These are phyloP conservation scores for Coniochaeta prunicola DNA, from an alignment of 2,329 filamentous ascomycete genomes.

Conservation along the genomic window DNA sequence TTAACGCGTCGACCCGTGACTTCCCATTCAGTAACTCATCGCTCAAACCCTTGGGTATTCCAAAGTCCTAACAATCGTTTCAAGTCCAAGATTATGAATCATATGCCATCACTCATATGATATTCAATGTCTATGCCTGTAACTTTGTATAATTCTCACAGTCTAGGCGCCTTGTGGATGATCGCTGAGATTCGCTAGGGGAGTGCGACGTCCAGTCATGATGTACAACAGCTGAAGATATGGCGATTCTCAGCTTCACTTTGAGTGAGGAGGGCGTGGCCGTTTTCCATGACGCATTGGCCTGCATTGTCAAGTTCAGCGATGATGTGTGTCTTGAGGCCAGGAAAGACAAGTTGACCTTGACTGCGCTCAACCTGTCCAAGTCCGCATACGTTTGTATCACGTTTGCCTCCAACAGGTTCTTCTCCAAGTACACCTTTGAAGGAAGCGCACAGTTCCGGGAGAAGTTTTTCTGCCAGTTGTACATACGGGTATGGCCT, in stretches of 20 bases:
- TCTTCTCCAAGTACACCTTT: constrained; percentile 68
- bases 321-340: constrained; percentile 73
- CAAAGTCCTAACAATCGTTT: neutral
- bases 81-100: too few species aligned
- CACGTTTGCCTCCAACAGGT: constrained; percentile 56
- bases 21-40: neutral
- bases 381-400: constrained; percentile 75
- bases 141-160: too few species aligned
- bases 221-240: constrained; percentile 16
- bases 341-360: constrained; percentile 60
- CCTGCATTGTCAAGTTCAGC: constrained; percentile 72
- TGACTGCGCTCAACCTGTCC: constrained; percentile 72
- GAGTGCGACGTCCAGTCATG: neutral
- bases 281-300: constrained; percentile 64
- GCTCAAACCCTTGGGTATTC: neutral
- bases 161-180: neutral
- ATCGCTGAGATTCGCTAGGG: neutral
- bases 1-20: neutral
- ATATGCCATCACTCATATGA: too few species aligned
- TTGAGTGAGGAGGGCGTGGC: constrained; percentile 66
- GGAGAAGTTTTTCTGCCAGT: constrained; percentile 64
- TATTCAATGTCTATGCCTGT: too few species aligned
- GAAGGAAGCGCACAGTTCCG: constrained; percentile 42
- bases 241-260: constrained; percentile 65
- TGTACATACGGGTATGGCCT: constrained; percentile 57